These are phyloP conservation scores for Xanthoconium purpureum DNA, from an alignment of 768 basidiomycete genomes.

Conservation along the genomic window DNA sequence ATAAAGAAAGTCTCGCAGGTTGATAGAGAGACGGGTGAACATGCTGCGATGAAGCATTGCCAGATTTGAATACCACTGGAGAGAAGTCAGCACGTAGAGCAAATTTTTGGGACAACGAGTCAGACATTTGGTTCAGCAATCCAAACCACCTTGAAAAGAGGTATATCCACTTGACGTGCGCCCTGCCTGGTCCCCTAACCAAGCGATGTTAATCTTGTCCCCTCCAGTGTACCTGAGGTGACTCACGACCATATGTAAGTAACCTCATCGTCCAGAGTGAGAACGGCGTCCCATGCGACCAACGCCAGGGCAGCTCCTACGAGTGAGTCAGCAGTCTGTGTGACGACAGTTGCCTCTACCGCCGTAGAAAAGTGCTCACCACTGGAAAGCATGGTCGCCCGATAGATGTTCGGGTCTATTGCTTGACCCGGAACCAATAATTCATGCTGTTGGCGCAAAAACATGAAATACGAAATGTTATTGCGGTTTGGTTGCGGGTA, in stretches of 20 bases:
- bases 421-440: not conserved
- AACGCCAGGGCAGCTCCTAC: constrained; percentile 10
- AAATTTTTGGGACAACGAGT: not conserved
- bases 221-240: not conserved
- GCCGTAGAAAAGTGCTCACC: constrained; percentile 6
- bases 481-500: not conserved
- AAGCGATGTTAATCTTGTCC: not conserved
- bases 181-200: constrained; percentile 6
- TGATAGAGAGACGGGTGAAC: not conserved
- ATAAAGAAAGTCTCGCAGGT: constrained; percentile 3
- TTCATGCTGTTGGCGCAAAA: not conserved
- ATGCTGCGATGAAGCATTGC: not conserved
- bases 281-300: constrained; percentile 15
- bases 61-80: constrained; percentile 4
- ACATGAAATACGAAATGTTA: constrained; percentile 1
- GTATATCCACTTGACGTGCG: constrained; percentile 19
- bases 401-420: constrained; percentile 1
- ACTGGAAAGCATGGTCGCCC: constrained; percentile 1
- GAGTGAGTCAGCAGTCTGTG: not conserved
- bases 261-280: constrained; percentile 18
- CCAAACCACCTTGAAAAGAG: constrained; percentile 25
- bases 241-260: constrained; percentile 24
- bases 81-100: not conserved
- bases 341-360: not conserved
- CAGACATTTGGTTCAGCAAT: constrained; percentile 15